Evolutionary conservation across 2,329 filamentous ascomycete species (phyloP).

Genomic region (Fusarium udum): DNA sequence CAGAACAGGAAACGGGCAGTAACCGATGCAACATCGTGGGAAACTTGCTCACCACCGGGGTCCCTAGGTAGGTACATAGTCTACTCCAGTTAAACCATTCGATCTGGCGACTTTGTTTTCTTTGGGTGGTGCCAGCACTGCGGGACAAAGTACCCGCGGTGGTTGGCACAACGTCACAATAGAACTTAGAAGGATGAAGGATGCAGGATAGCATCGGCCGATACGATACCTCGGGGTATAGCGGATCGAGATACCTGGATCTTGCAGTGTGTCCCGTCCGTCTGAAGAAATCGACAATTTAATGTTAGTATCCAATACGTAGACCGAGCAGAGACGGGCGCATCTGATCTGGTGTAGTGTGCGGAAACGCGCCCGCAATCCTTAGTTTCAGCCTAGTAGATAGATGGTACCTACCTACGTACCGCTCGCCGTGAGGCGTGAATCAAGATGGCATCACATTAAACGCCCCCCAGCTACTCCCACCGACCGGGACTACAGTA

Average conservation of each 20-base stretch:
- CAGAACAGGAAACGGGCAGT: constrained; percentile 28
- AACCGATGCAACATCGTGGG: constrained; percentile 25
- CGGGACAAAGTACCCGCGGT: constrained; percentile 1
- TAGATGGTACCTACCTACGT: background rate
- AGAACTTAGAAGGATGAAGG: background rate
- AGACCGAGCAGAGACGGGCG: constrained; percentile 5
- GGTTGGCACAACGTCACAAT: background rate
- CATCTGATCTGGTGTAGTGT: constrained; percentile 21
- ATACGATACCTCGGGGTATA: constrained; percentile 20
- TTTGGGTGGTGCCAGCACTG: constrained; percentile 33
- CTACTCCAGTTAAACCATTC: constrained; percentile 36
- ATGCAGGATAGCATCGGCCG: constrained; percentile 18
- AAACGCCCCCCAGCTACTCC: background rate
- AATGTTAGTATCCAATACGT: background rate
- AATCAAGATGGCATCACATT: background rate
- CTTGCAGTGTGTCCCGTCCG: constrained; percentile 22
- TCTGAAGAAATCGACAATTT: constrained; percentile 17
- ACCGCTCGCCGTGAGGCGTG: background rate
- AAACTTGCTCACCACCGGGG: constrained; percentile 5
- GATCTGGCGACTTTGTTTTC: constrained; percentile 26
- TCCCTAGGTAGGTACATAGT: background rate
- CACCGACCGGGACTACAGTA: background rate
- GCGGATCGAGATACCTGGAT: constrained; percentile 34
- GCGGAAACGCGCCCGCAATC: constrained; percentile 7
- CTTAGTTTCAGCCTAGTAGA: background rate